Evolutionary conservation across 768 basidiomycete genomes (phyloP).

Genomic region (Psilocybe sp.): DNA sequence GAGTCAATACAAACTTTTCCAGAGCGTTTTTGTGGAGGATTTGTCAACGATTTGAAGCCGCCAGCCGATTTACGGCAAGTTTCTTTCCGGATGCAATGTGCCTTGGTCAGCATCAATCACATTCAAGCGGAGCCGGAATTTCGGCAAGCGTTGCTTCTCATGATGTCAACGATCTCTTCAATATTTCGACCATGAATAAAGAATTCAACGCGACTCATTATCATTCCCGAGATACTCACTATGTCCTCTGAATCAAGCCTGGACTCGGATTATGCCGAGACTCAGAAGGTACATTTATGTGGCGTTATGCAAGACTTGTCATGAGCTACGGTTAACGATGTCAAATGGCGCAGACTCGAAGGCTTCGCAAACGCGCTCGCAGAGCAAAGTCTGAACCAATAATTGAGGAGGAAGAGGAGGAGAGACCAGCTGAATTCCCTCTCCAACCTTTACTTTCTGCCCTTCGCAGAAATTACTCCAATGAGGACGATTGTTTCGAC

Average conservation of each 20-base stretch:
- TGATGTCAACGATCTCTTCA: no score
- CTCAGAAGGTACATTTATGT: not conserved
- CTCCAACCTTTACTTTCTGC: conserved; percentile 8
- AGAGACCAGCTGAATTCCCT: conserved; percentile 3
- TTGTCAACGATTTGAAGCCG: no score
- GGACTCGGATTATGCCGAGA: conserved; percentile 8
- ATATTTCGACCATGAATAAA: no score
- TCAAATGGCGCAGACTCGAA: not conserved
- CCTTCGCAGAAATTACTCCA: conserved; percentile 1
- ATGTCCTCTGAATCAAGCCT: conserved; percentile 6
- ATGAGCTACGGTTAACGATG: not conserved
- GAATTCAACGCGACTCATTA: no score
- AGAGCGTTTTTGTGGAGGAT: no score
- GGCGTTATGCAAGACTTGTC: no score
- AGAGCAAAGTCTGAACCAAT: conserved; percentile 5
- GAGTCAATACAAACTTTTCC: no score
- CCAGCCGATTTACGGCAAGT: no score
- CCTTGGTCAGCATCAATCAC: no score
- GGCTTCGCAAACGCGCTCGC: not conserved
- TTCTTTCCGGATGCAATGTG: no score
- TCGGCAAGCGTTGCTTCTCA: no score
- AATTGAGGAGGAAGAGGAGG: not conserved
- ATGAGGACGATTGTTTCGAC: conserved; percentile 24
- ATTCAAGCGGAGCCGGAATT: no score
- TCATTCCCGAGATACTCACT: not conserved